Conservation (phyloP, 495 filamentous ascomycete genomes). For the Annulohypoxylon bovei region DNA sequence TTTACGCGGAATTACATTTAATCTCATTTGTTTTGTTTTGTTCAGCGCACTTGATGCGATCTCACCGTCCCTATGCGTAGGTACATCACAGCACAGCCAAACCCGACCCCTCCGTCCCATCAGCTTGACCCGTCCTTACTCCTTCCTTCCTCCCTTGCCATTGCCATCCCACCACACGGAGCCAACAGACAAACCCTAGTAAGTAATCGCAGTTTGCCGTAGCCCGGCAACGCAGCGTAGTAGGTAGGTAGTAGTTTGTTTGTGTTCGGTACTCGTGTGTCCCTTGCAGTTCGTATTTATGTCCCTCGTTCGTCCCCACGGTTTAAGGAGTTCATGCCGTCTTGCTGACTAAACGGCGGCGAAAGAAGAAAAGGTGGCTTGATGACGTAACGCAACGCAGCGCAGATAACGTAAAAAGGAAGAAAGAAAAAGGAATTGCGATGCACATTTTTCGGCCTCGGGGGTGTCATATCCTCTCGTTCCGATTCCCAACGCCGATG, state of each 20-base stretch:
- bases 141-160: background rate
- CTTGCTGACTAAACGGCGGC: background rate
- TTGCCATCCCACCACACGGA: background rate
- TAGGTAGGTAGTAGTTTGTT: background rate
- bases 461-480: slow-evolving; percentile 10
- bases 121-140: background rate
- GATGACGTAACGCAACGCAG: background rate
- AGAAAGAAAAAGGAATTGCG: background rate
- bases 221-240: background rate
- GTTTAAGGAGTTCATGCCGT: background rate
- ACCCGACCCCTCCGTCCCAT: background rate
- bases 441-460: slow-evolving; percentile 1
- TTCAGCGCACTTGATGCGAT: background rate
- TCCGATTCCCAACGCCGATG: slow-evolving; percentile 15
- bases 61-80: background rate
- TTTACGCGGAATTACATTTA: background rate
- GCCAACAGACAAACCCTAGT: background rate
- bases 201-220: background rate
- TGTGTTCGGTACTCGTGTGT: background rate
- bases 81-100: background rate
- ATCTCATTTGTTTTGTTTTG: background rate
- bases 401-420: background rate
- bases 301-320: background rate
- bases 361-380: background rate
- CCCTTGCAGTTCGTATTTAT: background rate